These are phyloP conservation scores for Nidula microcarpa DNA, from an alignment of 768 basidiomycete species.

Conservation along the genomic window DNA sequence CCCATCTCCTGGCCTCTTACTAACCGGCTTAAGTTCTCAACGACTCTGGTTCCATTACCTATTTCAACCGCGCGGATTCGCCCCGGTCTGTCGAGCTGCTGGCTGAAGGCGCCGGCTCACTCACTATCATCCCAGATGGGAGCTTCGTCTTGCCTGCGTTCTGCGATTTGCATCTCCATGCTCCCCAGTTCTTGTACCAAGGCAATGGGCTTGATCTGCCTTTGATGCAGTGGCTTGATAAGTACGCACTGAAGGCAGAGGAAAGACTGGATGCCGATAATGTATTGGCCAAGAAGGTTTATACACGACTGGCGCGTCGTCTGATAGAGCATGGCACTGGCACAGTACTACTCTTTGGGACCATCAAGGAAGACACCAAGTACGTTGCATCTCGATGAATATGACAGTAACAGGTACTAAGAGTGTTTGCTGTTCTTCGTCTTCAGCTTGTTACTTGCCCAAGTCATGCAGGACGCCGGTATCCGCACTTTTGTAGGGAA, in stretches of 20 bases:
- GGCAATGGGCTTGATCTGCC: slow-evolving; percentile 85
- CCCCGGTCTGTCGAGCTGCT: slow-evolving; percentile 30
- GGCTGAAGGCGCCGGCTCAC: slow-evolving; percentile 6
- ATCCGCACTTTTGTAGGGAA: slow-evolving; percentile 86
- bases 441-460: slow-evolving; percentile 71
- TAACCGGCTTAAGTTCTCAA: slow-evolving; percentile 19
- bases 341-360: slow-evolving; percentile 77
- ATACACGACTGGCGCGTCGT: slow-evolving; percentile 61
- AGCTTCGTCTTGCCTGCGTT: slow-evolving; percentile 77
- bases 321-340: slow-evolving; percentile 76
- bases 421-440: not conserved
- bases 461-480: slow-evolving; percentile 67
- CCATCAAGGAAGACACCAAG: slow-evolving; percentile 82
- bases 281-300: slow-evolving; percentile 61
- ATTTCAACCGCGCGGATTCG: slow-evolving; percentile 37
- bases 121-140: slow-evolving; percentile 40
- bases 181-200: slow-evolving; percentile 86
- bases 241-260: slow-evolving; percentile 82
- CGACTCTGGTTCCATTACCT: slow-evolving; percentile 45
- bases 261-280: slow-evolving; percentile 65
- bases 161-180: slow-evolving; percentile 82
- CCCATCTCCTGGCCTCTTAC: not conserved
- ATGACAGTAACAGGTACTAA: not conserved
- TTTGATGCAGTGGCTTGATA: slow-evolving; percentile 79
- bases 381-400: slow-evolving; percentile 26